Base-by-base conservation (phyloP, 371 early-diverging fungal genomes). In the Mucor piriformis region DNA sequence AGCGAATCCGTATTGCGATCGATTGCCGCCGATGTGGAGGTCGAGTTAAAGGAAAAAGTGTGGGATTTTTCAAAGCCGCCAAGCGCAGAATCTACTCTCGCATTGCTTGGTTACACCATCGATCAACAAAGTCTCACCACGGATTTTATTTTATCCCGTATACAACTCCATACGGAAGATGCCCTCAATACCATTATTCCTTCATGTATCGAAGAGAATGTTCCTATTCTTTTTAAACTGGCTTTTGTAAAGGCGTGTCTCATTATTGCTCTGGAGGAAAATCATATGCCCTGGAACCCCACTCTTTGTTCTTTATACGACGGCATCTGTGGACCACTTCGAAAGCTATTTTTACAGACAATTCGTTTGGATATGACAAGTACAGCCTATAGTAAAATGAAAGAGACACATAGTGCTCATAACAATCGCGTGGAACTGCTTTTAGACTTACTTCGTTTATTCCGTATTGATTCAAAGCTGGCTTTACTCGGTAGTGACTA, bases 201-300 rank as follows among this genome's bases (percentile, higher is more conserved):
- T 0, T 72, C 85, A n/a, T 79, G 88, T 34, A 68, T 90, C n/a
- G 78, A 86, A 21, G 83, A 85, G 4, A 78, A 59, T 20, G 79
- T 83, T 0, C 91, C 91, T 0, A 81, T 77, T n/a, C 61, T 80
- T 10, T 90, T 84, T 59, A 86, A 87, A 54, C 69, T 88, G 3
- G 88, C 91, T 0, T 69, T 93, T 29, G 90, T 89, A 16, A 89
- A 84, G 44, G 81, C 87, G n/a, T 90, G 89, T 59, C 84, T 85
- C 47, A 79, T 74, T n/a, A 79, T 94, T 53, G 87, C 86, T 1
- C 81, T 80, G 7, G 91, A 92, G 54, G 87, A 84, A 47, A 77
- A 76, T 23, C 67, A 69, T 27, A 61, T 90, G 15, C 81, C 89
- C 2, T 91, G 90, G 91, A 89, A 90, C 56, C 91, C 92, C 1